These are phyloP conservation scores for Laetiporus sulphureus DNA, from an alignment of 1,284 basidiomycete genomes.

Conservation along the genomic window DNA sequence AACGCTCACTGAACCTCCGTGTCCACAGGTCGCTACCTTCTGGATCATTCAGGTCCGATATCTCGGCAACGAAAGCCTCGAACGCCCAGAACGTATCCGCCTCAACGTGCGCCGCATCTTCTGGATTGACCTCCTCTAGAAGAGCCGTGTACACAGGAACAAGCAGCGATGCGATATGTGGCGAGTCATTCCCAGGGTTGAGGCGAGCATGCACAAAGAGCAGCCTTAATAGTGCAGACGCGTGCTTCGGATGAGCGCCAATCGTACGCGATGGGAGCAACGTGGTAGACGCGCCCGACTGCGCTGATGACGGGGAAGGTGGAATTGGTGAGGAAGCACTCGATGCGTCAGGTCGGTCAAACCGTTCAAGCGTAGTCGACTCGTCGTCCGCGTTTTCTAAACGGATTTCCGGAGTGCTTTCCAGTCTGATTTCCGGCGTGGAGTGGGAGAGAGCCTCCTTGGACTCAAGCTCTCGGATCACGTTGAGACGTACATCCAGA, in stretches of 20 bases:
- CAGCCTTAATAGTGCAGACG: slow-evolving; percentile 61
- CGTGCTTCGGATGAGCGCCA: slow-evolving; percentile 50
- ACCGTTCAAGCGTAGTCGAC: too few species aligned
- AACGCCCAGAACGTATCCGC: slow-evolving; percentile 80
- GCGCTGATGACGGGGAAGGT: slow-evolving; percentile 22
- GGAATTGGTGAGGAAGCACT: slow-evolving; percentile 26
- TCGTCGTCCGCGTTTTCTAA: slow-evolving; percentile 17
- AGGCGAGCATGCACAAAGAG: slow-evolving; percentile 67
- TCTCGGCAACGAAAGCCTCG: slow-evolving; percentile 65
- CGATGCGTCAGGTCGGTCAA: too few species aligned
- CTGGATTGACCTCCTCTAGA: slow-evolving; percentile 51
- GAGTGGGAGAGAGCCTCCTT: slow-evolving; percentile 17
- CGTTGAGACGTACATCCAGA: slow-evolving; percentile 46
- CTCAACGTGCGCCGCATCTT: slow-evolving; percentile 61
- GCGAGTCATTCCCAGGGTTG: slow-evolving; percentile 65
- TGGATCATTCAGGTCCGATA: slow-evolving; percentile 63
- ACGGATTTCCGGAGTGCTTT: slow-evolving; percentile 23
- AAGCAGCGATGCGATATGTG: slow-evolving; percentile 59
- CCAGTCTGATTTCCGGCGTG: slow-evolving; percentile 51
- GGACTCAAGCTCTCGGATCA: slow-evolving; percentile 31
- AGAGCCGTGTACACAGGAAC: slow-evolving; percentile 63
- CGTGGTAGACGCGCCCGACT: slow-evolving; percentile 34
- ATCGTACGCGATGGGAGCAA: slow-evolving; percentile 45
- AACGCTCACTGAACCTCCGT: slow-evolving; percentile 50
- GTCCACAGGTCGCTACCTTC: slow-evolving; percentile 57